Evolutionary conservation across 2,329 filamentous ascomycete species (phyloP).

Genomic region (Lasiodiplodia sp.): DNA sequence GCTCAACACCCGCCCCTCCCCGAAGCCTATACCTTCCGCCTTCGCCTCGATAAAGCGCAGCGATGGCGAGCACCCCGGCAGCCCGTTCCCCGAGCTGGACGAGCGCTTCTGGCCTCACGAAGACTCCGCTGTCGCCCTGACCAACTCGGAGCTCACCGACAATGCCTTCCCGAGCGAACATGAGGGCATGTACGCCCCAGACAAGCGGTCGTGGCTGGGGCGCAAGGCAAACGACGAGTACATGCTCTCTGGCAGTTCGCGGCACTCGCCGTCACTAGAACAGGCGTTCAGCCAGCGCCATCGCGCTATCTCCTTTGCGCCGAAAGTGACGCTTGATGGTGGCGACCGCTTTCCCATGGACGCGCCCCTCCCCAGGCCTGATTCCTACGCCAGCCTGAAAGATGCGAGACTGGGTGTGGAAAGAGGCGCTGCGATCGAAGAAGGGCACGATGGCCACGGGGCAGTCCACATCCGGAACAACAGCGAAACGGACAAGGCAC

Average conservation of each 20-base stretch:
- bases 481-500: constrained; percentile 40
- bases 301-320: constrained; percentile 51
- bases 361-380: constrained; percentile 45
- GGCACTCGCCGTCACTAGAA: constrained; percentile 22
- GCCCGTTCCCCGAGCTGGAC: constrained; percentile 21
- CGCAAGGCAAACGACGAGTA: constrained; percentile 32
- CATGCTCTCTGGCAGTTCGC: constrained; percentile 1
- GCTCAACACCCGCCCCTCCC: constrained; percentile 46
- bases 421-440: constrained; percentile 32
- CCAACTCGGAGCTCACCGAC: constrained; percentile 35
- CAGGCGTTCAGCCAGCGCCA: constrained; percentile 42
- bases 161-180: constrained; percentile 34
- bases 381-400: constrained; percentile 11
- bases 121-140: constrained; percentile 37
- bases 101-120: constrained; percentile 38
- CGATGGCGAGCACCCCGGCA: constrained; percentile 34
- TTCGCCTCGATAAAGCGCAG: constrained; percentile 43
- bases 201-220: constrained; percentile 34
- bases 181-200: constrained; percentile 31
- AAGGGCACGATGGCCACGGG: constrained; percentile 38
- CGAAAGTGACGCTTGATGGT: constrained; percentile 49
- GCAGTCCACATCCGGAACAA: constrained; percentile 11
- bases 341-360: constrained; percentile 48
- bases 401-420: not conserved
- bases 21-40: constrained; percentile 45